Evolutionary conservation across 306 rosid genomes (phyloP).

Genomic region (Begonia loranthoides): DNA sequence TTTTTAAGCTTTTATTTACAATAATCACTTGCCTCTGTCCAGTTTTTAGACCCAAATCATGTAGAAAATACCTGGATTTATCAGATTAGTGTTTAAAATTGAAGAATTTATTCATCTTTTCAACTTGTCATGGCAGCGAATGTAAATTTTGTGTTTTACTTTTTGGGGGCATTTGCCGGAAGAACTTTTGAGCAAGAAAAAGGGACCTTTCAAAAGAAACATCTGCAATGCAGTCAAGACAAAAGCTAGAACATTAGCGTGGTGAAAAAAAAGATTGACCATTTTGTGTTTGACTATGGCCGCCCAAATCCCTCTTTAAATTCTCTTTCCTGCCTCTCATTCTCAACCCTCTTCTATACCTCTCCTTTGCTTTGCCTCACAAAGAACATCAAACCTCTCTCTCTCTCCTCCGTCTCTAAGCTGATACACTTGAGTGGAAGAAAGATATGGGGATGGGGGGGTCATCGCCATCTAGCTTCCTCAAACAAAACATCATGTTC

Average conservation of each 20-base stretch:
- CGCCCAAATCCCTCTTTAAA: conserved; percentile 38
- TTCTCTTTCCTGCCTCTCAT: conserved; percentile 23
- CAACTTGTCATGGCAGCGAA: too few relatives aligned
- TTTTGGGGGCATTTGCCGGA: too few relatives aligned
- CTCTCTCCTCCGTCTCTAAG: conserved; percentile 11
- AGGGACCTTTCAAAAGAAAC: conserved; percentile 4
- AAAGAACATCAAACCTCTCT: conserved; percentile 12
- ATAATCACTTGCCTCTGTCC: too few relatives aligned
- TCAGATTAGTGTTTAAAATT: too few relatives aligned
- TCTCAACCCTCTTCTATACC: conserved; percentile 21
- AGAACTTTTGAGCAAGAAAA: conserved; percentile 7
- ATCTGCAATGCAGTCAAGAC: conserved; percentile 6
- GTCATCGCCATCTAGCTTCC: conserved; percentile 25
- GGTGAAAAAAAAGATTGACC: conserved; percentile 16
- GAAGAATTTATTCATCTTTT: too few relatives aligned
- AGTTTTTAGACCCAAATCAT: too few relatives aligned
- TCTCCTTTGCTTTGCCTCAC: conserved; percentile 23
- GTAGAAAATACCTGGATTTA: too few relatives aligned
- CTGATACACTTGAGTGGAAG: neutral
- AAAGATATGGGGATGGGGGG: conserved; percentile 34
- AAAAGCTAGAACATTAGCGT: conserved; percentile 3
- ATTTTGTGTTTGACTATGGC: conserved; percentile 20
- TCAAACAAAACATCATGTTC: conserved; percentile 23
- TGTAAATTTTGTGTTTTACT: too few relatives aligned
- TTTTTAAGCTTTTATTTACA: too few relatives aligned